These are phyloP conservation scores for Annulohypoxylon stygium DNA, from an alignment of 495 filamentous ascomycete species.

Conservation along the genomic window DNA sequence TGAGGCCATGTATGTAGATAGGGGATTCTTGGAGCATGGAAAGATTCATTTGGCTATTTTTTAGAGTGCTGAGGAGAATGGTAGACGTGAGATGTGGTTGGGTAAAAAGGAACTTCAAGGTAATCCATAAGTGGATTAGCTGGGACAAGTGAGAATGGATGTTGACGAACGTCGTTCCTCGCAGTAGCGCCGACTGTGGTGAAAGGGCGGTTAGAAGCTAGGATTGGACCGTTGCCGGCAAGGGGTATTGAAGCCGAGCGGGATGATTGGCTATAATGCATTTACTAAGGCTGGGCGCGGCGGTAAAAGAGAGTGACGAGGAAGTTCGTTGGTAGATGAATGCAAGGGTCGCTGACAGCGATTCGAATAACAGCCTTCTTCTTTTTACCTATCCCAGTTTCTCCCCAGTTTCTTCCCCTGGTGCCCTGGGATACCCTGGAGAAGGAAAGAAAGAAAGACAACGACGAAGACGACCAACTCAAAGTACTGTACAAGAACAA, in stretches of 20 bases:
- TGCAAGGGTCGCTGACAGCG: conserved; percentile 43
- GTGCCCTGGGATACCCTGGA: not conserved
- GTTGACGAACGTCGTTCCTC: conserved; percentile 50
- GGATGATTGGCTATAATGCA: conserved; percentile 47
- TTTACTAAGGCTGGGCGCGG: conserved; percentile 47
- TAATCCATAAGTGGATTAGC: conserved; percentile 42
- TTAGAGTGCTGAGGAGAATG: conserved; percentile 28
- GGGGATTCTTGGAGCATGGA: conserved; percentile 11
- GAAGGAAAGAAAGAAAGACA: not conserved
- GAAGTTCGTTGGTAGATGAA: conserved; percentile 46
- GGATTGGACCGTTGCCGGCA: conserved; percentile 43
- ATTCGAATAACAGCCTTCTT: conserved; percentile 31
- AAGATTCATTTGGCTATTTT: conserved; percentile 43
- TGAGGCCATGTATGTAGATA: not conserved
- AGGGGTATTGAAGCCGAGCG: conserved; percentile 36
- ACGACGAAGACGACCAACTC: not conserved
- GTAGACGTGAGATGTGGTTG: conserved; percentile 39
- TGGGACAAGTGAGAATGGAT: conserved; percentile 48
- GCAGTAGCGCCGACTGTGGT: conserved; percentile 50
- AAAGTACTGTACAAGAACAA: conserved; percentile 10
- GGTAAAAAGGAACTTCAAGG: conserved; percentile 32
- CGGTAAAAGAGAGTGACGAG: conserved; percentile 49
- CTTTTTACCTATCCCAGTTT: conserved; percentile 9
- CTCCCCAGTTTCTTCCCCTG: not conserved
- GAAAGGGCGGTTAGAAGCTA: conserved; percentile 35